Evolutionary conservation across 2,329 filamentous ascomycete genomes (phyloP).

Genomic region (Trichophyton verrucosum): DNA sequence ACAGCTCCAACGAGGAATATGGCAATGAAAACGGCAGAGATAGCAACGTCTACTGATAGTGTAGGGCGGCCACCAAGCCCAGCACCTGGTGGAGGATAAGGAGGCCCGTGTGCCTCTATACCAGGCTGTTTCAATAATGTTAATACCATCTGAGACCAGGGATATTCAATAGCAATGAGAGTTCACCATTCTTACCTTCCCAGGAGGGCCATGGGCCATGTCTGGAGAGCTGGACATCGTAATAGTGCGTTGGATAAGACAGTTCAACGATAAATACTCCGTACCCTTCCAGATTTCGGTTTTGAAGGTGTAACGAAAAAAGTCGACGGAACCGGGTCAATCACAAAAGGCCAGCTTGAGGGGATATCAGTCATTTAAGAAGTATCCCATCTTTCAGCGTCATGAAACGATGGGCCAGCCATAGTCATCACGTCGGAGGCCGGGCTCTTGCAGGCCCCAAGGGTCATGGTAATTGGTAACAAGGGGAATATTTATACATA

Average conservation of each 20-base stretch:
- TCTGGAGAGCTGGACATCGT: not conserved
- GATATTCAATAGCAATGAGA: not conserved
- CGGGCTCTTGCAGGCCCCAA: not conserved
- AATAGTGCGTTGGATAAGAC: not conserved
- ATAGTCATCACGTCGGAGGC: not conserved
- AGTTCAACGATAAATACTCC: not conserved
- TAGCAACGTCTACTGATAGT: slow-evolving; percentile 48
- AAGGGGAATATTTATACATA: not conserved
- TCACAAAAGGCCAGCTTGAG: not conserved
- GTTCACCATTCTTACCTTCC: not conserved
- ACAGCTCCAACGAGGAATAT: slow-evolving; percentile 33
- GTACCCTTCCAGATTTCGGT: not conserved
- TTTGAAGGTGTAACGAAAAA: not conserved
- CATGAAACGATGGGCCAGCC: too few species aligned
- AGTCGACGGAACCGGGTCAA: not conserved
- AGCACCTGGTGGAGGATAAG: slow-evolving; percentile 24
- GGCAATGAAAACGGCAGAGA: slow-evolving; percentile 50
- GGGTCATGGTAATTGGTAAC: not conserved
- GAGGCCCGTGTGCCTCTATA: slow-evolving; percentile 12
- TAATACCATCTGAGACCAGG: not conserved
- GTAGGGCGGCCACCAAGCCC: slow-evolving; percentile 40
- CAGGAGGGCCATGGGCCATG: not conserved
- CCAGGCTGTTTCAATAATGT: not conserved
- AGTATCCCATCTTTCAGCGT: not conserved
- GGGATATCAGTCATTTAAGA: not conserved